Evolutionary conservation across 768 basidiomycete species (phyloP), one percentile per base, ranked within the genome.

Genomic region (Suillus alpinus): DNA sequence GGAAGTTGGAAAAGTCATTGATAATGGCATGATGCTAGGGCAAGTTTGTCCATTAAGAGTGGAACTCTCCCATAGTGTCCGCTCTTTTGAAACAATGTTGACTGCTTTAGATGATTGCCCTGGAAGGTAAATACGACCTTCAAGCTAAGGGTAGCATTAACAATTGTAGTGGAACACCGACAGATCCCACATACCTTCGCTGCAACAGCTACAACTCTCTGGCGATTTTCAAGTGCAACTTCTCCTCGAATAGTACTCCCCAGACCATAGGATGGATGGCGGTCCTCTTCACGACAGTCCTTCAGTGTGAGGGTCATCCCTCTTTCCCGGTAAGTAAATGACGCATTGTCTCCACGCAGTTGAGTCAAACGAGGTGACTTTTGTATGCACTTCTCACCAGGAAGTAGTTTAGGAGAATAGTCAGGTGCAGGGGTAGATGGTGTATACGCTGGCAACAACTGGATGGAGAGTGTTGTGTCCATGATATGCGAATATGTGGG

Each of bases 351-450:
- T 14, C 55, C 62, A 29, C 57, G 49, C 55, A 39, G 26, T 13
- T 41, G 34, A 8, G 56, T 29, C n/a, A 57, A 58, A 18, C 37
- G 62, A 29, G 73, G 83, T 0, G 84, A 81, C 47, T 77, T 78
- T 44, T 84, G 80, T 8, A 90, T 80, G 18, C 76, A 76, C 57
- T 76, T 74, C 65, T 90, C 88, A 31, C 80, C 83, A 2, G 71
- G 74, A 4, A 77, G 69, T 37, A 83, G 86, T 31, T 80, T 79
- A 39, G 70, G 78, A 52, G 88, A 85, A 67, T 90, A 91, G 8
- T 74, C 68, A 1, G 88, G 88, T 10, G 80, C 77, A 31, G 82
- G 82, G 2, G 73, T 71, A 6, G 86, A 81, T 2, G 83, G 78
- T 0, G 84, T 78, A 67, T 89, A 89, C 6, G 68, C 69, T 20